phyloP scores from a whole-genome alignment of 345 rosid species.

The Geranium brycei region DNA sequence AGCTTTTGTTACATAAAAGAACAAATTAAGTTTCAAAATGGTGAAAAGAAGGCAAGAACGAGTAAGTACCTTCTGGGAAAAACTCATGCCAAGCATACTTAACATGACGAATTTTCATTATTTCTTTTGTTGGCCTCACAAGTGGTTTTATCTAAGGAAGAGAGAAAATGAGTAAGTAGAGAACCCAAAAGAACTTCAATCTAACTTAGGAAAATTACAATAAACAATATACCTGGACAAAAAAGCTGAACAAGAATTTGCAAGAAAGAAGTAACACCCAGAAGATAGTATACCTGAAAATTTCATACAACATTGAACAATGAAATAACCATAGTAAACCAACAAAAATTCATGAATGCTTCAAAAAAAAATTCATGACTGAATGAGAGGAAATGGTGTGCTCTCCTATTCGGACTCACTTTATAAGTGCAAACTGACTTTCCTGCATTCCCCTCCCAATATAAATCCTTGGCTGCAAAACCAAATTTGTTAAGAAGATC shows the following conservation, averaged over 20 bases:
- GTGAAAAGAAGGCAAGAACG: constrained; percentile 8
- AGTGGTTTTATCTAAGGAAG: constrained; percentile 56
- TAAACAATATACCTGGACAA: constrained; percentile 51
- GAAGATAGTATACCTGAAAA: constrained; percentile 75
- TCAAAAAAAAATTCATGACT: constrained; percentile 4
- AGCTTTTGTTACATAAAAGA: constrained; percentile 8
- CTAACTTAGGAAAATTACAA: neutral
- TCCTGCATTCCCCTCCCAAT: constrained; percentile 99
- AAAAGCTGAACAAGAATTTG: constrained; percentile 66
- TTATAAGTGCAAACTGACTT: constrained; percentile 76
- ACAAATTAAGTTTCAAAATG: constrained; percentile 8
- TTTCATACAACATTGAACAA: constrained; percentile 5
- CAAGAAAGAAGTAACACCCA: constrained; percentile 68
- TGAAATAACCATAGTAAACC: constrained; percentile 5
- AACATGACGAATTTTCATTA: constrained; percentile 54
- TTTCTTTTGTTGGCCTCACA: constrained; percentile 82
- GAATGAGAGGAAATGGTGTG: constrained; percentile 5
- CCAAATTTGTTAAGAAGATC: constrained; percentile 11
- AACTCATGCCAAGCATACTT: constrained; percentile 84
- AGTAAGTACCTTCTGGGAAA: constrained; percentile 60
- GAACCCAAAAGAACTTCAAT: constrained; percentile 1
- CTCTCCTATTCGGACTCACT: constrained; percentile 35
- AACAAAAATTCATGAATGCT: constrained; percentile 4
- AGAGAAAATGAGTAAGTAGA: neutral
- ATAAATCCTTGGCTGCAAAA: constrained; percentile 79